These are phyloP conservation scores for Coniferiporia weirii DNA, from an alignment of 1,284 basidiomycete genomes.

Conservation along the genomic window DNA sequence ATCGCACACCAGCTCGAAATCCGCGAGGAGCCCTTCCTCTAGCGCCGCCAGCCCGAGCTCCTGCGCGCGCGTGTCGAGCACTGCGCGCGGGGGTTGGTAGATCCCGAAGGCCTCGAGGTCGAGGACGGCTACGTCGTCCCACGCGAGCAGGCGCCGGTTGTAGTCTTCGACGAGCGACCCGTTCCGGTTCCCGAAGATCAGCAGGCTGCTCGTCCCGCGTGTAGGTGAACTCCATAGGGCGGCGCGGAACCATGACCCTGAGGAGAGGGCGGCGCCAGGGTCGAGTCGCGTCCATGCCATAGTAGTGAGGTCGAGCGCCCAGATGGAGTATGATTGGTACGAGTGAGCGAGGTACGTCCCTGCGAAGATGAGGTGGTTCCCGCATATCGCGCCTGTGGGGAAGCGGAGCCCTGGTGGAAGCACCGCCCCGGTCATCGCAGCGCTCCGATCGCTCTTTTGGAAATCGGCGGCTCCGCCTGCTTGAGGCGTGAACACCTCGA, in stretches of 20 bases:
- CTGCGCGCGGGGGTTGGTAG: slow-evolving; percentile 77
- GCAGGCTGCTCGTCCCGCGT: slow-evolving; percentile 58
- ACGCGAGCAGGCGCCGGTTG: slow-evolving; percentile 83
- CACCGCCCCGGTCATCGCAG: slow-evolving; percentile 64
- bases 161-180: slow-evolving; percentile 90
- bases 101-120: slow-evolving; percentile 93
- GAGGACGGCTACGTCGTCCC: slow-evolving; percentile 86
- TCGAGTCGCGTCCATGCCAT: slow-evolving; percentile 86
- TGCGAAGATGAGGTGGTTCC: slow-evolving; percentile 82
- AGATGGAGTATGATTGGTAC: slow-evolving; percentile 86
- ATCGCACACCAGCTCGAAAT: slow-evolving; percentile 89
- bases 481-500: slow-evolving; percentile 79
- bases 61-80: slow-evolving; percentile 66
- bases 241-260: slow-evolving; percentile 86
- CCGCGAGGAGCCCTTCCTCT: slow-evolving; percentile 70
- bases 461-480: slow-evolving; percentile 58
- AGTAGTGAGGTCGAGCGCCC: slow-evolving; percentile 76
- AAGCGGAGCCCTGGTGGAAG: slow-evolving; percentile 92
- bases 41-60: slow-evolving; percentile 74
- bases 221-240: slow-evolving; percentile 64
- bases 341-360: slow-evolving; percentile 88
- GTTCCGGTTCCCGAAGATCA: slow-evolving; percentile 85
- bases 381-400: slow-evolving; percentile 86
- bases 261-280: slow-evolving; percentile 69
- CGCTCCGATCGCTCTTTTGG: slow-evolving; percentile 68